Evolutionary conservation across 1,139 yeast genomes (phyloP).

Genomic region (Suhomyces guaymorum): DNA sequence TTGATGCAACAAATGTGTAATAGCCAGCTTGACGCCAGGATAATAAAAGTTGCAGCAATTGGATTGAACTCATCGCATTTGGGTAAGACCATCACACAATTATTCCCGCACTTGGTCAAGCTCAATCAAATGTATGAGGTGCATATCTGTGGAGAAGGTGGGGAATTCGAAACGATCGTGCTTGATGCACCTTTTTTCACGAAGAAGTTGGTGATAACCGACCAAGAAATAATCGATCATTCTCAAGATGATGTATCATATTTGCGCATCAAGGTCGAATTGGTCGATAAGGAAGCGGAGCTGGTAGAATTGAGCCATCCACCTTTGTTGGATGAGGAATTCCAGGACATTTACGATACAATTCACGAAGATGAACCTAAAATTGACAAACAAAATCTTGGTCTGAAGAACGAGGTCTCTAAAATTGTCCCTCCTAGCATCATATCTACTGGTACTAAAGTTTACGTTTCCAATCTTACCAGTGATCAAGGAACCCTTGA

Average conservation of each 20-base stretch:
- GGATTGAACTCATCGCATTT: constrained; percentile 70
- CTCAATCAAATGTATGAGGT: constrained; percentile 72
- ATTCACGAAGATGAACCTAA: not conserved
- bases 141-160: constrained; percentile 98
- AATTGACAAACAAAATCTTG: no score
- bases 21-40: constrained; percentile 74
- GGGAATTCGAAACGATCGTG: constrained; percentile 92
- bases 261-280: constrained; percentile 47
- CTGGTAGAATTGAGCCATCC: constrained; percentile 36
- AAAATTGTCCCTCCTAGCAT: not conserved
- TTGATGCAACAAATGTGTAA: constrained; percentile 80
- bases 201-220: constrained; percentile 50
- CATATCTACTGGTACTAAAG: constrained; percentile 21
- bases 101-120: constrained; percentile 57
- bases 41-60: constrained; percentile 90
- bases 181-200: constrained; percentile 84
- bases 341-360: constrained; percentile 38
- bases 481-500: constrained; percentile 30
- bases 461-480: constrained; percentile 55
- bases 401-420: not conserved
- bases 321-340: constrained; percentile 47
- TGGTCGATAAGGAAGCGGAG: constrained; percentile 37
- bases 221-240: constrained; percentile 45
- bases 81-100: constrained; percentile 63
- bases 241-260: constrained; percentile 67